A percentile compares a stretch with the other conserved stretches of the same genome.
These are phyloP conservation scores for Exserohilum turcica DNA, from an alignment of 2,329 filamentous ascomycete genomes.

Conservation along the genomic window DNA sequence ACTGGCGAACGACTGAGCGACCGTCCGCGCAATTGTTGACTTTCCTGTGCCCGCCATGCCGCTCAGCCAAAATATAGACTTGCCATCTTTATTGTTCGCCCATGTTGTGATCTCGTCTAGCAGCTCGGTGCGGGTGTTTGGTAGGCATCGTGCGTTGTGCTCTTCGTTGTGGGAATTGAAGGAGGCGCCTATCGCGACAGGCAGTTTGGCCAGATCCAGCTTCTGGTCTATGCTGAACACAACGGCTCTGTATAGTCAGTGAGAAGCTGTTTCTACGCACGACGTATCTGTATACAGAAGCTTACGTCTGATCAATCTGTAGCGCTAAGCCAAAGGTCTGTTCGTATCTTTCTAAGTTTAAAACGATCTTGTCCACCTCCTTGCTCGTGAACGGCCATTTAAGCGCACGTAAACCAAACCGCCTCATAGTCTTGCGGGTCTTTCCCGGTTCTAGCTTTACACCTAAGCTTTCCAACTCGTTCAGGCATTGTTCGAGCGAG, in stretches of 20 bases:
- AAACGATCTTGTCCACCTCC: constrained; percentile 37
- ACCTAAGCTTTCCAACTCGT: constrained; percentile 19
- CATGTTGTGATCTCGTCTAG: constrained; percentile 29
- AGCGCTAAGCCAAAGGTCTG: constrained; percentile 38
- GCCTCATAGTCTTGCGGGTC: constrained; percentile 37
- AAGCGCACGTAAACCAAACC: constrained; percentile 42
- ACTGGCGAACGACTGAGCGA: constrained; percentile 21
- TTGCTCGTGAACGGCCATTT: constrained; percentile 50
- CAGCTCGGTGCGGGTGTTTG: constrained; percentile 30
- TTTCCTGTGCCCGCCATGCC: constrained; percentile 18
- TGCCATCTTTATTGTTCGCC: constrained; percentile 19
- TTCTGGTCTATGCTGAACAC: constrained; percentile 15
- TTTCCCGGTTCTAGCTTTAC: constrained; percentile 18
- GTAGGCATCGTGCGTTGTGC: constrained; percentile 27
- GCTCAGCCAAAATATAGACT: constrained; percentile 40
- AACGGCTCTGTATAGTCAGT: constrained; percentile 7
- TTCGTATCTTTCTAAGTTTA: constrained; percentile 34
- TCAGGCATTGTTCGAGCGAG: constrained; percentile 22
- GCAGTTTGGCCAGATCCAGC: constrained; percentile 20
- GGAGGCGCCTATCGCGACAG: constrained; percentile 19
- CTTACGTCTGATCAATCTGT: constrained; percentile 46
- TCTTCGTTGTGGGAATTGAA: constrained; percentile 22
- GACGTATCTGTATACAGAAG: constrained; percentile 24
- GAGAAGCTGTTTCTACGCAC: constrained; percentile 6
- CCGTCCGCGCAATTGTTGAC: constrained; percentile 23